These are phyloP conservation scores for Aspergillus bridgeri DNA, from an alignment of 495 filamentous ascomycete genomes.

Conservation along the genomic window DNA sequence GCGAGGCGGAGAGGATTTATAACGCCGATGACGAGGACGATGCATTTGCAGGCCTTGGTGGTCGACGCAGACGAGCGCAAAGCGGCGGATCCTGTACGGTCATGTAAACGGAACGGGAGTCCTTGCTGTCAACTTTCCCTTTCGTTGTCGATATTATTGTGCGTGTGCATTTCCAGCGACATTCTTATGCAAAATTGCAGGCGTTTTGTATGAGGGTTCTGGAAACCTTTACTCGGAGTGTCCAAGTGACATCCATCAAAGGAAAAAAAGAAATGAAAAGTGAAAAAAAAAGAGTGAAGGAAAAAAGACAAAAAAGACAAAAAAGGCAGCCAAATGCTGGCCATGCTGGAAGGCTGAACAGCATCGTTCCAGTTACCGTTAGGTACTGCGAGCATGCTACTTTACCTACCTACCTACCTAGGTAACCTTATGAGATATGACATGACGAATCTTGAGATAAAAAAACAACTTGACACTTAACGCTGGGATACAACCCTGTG, in stretches of 20 bases:
- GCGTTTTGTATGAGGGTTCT: neutral
- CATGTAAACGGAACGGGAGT: constrained; percentile 49
- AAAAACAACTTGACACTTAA: neutral
- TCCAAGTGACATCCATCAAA: neutral
- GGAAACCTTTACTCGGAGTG: neutral
- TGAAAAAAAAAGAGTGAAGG: neutral
- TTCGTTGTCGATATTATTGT: neutral
- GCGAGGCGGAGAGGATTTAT: constrained; percentile 72
- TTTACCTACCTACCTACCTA: no score
- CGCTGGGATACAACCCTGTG: neutral
- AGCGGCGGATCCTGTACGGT: constrained; percentile 50
- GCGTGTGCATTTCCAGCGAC: neutral
- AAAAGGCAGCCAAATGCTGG: constrained; percentile 8
- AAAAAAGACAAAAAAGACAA: neutral
- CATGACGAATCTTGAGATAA: constrained; percentile 4
- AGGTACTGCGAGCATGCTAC: constrained; percentile 5
- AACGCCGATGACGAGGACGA: constrained; percentile 72
- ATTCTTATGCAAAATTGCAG: neutral
- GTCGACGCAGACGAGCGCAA: constrained; percentile 49
- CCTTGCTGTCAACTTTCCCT: neutral
- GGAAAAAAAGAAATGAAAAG: neutral
- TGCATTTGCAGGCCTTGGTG: constrained; percentile 21
- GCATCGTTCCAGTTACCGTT: neutral
- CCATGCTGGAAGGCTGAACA: constrained; percentile 10
- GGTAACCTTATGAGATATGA: constrained; percentile 19